Conservation (phyloP, 495 filamentous ascomycete species). For the Choiromyces venosus region DNA sequence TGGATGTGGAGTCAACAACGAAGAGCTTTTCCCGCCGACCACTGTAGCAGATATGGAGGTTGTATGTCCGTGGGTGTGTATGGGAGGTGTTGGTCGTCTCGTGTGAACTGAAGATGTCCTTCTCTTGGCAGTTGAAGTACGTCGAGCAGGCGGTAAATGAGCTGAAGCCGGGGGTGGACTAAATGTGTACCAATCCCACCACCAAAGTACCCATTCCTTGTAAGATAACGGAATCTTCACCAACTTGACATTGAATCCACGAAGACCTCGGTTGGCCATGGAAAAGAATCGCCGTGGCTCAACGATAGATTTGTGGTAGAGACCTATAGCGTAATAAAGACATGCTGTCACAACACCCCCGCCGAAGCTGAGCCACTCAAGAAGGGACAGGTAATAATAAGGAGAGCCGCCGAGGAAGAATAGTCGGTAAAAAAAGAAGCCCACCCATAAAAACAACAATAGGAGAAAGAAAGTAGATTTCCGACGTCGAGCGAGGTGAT, state of each 20-base stretch:
- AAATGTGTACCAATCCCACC: conserved; percentile 42
- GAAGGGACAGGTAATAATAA: conserved; percentile 89
- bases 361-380: conserved; percentile 79
- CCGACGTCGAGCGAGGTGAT: conserved; percentile 76
- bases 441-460: conserved; percentile 69
- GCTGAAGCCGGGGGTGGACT: conserved; percentile 20
- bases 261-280: conserved; percentile 79
- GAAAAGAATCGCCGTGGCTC: conserved; percentile 91
- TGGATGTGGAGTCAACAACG: conserved; percentile 24
- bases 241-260: conserved; percentile 90
- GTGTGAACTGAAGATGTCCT: conserved; percentile 31
- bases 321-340: conserved; percentile 86
- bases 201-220: conserved; percentile 53
- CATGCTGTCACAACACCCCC: conserved; percentile 76
- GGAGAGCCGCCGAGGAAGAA: conserved; percentile 88
- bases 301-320: conserved; percentile 88
- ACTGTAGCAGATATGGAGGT: conserved; percentile 21
- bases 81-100: conserved; percentile 19
- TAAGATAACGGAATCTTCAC: conserved; percentile 79
- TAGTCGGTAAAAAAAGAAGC: conserved; percentile 76
- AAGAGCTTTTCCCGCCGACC: conserved; percentile 14
- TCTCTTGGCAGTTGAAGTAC: conserved; percentile 6
- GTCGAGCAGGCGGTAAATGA: background rate
- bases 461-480: conserved; percentile 94
- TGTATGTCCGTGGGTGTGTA: conserved; percentile 31